Conservation (phyloP, 345 rosid genomes). For the Euphorbia pulcherrima region DNA sequence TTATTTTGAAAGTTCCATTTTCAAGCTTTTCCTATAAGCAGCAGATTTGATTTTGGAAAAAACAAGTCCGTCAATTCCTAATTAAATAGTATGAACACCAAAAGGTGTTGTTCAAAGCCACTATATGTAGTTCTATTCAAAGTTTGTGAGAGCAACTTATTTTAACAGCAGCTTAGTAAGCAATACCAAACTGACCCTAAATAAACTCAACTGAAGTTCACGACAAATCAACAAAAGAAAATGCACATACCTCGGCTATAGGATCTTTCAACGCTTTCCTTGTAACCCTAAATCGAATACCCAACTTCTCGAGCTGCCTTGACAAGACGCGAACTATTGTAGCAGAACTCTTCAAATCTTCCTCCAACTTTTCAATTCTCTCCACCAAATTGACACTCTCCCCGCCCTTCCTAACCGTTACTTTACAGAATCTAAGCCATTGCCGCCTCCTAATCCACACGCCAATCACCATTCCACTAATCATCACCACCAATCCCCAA, state of each 20-base stretch:
- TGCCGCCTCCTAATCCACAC: constrained; percentile 69
- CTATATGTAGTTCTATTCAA: no score
- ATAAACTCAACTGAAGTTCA: no score
- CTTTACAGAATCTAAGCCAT: constrained; percentile 58
- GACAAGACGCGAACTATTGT: constrained; percentile 66
- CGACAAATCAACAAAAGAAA: background rate
- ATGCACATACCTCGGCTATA: constrained; percentile 57
- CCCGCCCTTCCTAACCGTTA: constrained; percentile 25
- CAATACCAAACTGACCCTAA: no score
- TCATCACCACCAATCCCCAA: constrained; percentile 49
- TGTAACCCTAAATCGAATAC: constrained; percentile 76
- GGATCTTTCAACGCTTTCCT: constrained; percentile 72
- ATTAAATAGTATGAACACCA: no score
- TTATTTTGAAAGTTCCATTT: no score
- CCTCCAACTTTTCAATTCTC: constrained; percentile 81
- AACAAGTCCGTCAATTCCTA: no score
- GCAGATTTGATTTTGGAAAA: no score
- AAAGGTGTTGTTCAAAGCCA: no score
- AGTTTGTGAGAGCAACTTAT: no score
- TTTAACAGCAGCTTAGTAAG: no score
- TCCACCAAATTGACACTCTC: constrained; percentile 49
- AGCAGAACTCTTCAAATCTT: constrained; percentile 61
- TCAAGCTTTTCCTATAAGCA: no score
- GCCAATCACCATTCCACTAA: constrained; percentile 54
- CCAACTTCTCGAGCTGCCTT: constrained; percentile 86